A percentile compares a stretch with the other conserved stretches of the same genome.
phyloP scores from a whole-genome alignment of 2,329 filamentous ascomycete genomes.

The Rhynchosporium graminicola region DNA sequence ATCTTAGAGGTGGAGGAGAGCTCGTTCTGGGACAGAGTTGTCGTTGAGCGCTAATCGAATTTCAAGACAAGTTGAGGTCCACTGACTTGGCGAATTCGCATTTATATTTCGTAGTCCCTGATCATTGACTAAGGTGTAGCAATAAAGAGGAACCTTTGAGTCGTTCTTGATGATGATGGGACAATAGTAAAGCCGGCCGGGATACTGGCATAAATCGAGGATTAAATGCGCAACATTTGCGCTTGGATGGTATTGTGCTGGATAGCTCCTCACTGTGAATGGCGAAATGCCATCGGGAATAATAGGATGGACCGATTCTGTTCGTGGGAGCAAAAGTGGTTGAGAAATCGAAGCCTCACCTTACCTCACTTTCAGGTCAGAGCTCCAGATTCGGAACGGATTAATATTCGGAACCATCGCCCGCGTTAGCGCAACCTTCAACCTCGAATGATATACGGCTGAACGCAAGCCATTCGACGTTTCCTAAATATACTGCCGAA shows the following conservation, averaged over 20 bases:
- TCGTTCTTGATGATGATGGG: conserved; percentile 1
- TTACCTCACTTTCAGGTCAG: not conserved
- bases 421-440: conserved; percentile 1
- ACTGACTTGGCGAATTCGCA: conserved; percentile 3
- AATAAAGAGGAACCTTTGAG: not conserved
- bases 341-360: not conserved
- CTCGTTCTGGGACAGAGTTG: not conserved
- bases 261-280: not conserved
- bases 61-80: not conserved
- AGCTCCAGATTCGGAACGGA: conserved; percentile 4
- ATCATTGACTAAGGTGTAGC: conserved; percentile 4
- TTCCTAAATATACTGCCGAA: no score
- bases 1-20: conserved; percentile 19
- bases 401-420: not conserved
- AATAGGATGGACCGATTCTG: not conserved
- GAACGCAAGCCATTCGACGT: not conserved
- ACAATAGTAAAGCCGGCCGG: not conserved
- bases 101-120: not conserved
- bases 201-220: conserved; percentile 1
- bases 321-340: not conserved
- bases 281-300: not conserved
- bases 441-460: not conserved
- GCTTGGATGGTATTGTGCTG: conserved; percentile 7
- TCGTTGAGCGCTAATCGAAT: not conserved
- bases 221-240: not conserved